Evolutionary conservation across 2,329 filamentous ascomycete genomes (phyloP).

Genomic region (Geosmithia flava): DNA sequence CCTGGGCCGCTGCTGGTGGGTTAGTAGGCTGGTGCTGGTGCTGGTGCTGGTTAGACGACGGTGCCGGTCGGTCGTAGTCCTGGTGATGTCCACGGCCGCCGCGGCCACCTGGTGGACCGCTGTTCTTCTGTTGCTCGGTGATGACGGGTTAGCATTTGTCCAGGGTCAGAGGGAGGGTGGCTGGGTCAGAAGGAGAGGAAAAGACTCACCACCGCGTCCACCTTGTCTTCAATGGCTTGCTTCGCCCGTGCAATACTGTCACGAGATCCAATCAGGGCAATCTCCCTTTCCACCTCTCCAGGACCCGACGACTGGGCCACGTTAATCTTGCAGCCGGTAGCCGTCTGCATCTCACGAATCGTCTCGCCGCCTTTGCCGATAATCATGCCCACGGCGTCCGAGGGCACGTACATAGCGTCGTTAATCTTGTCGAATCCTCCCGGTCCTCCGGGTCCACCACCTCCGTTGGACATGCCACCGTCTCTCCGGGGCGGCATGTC

Average conservation of each 20-base stretch:
- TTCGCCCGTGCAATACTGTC: conserved; percentile 74
- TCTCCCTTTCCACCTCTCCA: conserved; percentile 71
- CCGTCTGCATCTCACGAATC: conserved; percentile 85
- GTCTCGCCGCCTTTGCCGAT: conserved; percentile 92
- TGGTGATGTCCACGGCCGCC: conserved; percentile 29
- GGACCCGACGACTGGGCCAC: conserved; percentile 71
- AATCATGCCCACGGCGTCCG: conserved; percentile 90
- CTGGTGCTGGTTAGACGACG: conserved; percentile 31
- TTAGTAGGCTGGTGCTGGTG: conserved; percentile 23
- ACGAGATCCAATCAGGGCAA: conserved; percentile 67
- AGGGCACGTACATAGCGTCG: conserved; percentile 75
- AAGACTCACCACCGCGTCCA: conserved; percentile 68
- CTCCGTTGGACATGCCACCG: conserved; percentile 7
- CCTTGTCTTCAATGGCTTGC: conserved; percentile 79
- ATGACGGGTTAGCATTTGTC: conserved; percentile 13
- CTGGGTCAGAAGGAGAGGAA: no score
- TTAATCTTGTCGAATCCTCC: conserved; percentile 54
- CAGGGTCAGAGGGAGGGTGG: not conserved
- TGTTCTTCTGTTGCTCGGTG: conserved; percentile 40
- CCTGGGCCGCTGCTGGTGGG: conserved; percentile 28
- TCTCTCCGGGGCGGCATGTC: conserved; percentile 7
- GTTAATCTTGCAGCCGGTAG: conserved; percentile 88
- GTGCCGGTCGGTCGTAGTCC: conserved; percentile 39
- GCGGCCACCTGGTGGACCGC: conserved; percentile 26
- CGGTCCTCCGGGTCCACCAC: conserved; percentile 12